Evolutionary conservation across 1,284 basidiomycete species (phyloP).

Genomic region (Cutaneotrichosporon dermatis): DNA sequence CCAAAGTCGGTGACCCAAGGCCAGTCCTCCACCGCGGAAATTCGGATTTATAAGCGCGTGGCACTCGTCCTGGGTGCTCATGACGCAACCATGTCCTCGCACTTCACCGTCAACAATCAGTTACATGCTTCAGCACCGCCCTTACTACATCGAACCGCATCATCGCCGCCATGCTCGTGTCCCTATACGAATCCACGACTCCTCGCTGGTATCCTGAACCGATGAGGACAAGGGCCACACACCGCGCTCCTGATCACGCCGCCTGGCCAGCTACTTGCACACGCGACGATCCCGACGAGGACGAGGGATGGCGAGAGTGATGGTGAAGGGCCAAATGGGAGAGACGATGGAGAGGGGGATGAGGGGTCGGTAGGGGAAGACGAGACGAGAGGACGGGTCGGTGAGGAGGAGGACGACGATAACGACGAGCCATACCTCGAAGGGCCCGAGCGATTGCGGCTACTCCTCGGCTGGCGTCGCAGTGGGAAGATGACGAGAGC

Average conservation of each 20-base stretch:
- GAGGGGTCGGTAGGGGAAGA: constrained; percentile 11
- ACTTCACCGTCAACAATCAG: too few species aligned
- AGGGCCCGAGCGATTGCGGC: constrained; percentile 32
- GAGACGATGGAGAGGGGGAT: constrained; percentile 1
- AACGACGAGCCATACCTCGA: constrained; percentile 34
- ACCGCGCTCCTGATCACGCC: constrained; percentile 34
- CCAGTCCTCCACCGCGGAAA: background rate
- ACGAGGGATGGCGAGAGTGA: constrained; percentile 1
- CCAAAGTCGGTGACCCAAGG: background rate
- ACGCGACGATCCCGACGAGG: constrained; percentile 18
- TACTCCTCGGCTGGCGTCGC: constrained; percentile 37
- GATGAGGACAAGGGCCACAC: constrained; percentile 23
- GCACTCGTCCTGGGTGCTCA: background rate
- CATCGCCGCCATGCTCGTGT: constrained; percentile 16
- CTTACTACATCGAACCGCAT: too few species aligned
- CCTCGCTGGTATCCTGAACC: constrained; percentile 10
- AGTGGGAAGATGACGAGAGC: constrained; percentile 37
- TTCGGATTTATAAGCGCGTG: constrained; percentile 8
- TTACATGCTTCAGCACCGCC: too few species aligned
- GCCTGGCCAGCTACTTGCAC: constrained; percentile 26
- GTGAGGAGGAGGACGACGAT: constrained; percentile 8
- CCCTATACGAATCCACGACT: constrained; percentile 17
- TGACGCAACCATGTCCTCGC: background rate
- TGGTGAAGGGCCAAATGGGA: constrained; percentile 11
- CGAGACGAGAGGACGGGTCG: constrained; percentile 5